Evolutionary conservation across 352 stramenopile species (phyloP).

Genomic region (Phytophthora sp.): DNA sequence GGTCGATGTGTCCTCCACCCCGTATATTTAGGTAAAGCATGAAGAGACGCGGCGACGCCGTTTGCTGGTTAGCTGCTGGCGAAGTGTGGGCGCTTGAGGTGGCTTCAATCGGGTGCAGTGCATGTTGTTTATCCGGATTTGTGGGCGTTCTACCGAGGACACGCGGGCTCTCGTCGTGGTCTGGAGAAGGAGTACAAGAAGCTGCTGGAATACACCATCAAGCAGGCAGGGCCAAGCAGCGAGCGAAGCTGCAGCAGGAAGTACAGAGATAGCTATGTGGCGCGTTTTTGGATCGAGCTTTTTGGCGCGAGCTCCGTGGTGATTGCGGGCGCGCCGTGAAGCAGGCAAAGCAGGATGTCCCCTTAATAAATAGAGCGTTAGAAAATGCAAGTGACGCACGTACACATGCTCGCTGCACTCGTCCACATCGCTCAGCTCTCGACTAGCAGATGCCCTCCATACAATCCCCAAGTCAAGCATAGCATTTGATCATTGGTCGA

Average conservation of each 20-base stretch:
- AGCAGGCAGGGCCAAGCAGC: slow-evolving; percentile 1
- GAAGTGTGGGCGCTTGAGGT: neutral
- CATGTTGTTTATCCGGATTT: slow-evolving; percentile 18
- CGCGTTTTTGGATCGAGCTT: slow-evolving; percentile 24
- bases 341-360: slow-evolving; percentile 19
- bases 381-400: slow-evolving; percentile 36
- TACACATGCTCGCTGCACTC: slow-evolving; percentile 8
- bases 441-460: slow-evolving; percentile 15
- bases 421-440: neutral
- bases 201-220: slow-evolving; percentile 1
- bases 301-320: neutral
- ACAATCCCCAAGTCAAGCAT: slow-evolving; percentile 20
- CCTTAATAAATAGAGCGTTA: slow-evolving; percentile 49
- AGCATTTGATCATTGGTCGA: slow-evolving; percentile 9
- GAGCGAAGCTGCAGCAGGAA: slow-evolving; percentile 32
- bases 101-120: slow-evolving; percentile 8
- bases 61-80: slow-evolving; percentile 4
- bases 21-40: slow-evolving; percentile 81
- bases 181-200: slow-evolving; percentile 5
- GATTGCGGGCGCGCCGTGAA: neutral
- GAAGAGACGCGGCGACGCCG: slow-evolving; percentile 8
- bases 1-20: slow-evolving; percentile 81
- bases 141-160: slow-evolving; percentile 14
- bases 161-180: neutral
- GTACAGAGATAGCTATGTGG: slow-evolving; percentile 22